Evolutionary conservation across 2,329 filamentous ascomycete species (phyloP).

Genomic region (Seiridium unicorne): DNA sequence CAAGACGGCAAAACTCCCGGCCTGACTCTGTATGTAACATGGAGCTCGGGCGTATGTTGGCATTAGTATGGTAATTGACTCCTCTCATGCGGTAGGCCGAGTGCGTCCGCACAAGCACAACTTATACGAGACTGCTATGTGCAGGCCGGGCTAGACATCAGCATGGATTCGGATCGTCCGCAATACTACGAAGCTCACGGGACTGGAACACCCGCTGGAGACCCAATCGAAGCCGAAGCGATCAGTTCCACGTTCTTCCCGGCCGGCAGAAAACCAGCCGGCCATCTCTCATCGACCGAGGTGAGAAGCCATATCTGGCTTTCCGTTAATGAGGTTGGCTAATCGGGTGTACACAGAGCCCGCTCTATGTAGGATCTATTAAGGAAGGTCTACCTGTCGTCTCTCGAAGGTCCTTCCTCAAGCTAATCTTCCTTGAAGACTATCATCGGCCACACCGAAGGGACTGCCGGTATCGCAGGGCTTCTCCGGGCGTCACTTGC

Average conservation of each 20-base stretch:
- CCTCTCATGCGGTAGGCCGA: too few species aligned
- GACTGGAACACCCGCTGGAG: conserved; percentile 16
- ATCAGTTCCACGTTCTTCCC: too few species aligned
- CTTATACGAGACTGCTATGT: conserved; percentile 29
- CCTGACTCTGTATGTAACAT: conserved; percentile 33
- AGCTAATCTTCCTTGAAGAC: conserved; percentile 9
- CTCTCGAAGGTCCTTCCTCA: conserved; percentile 9
- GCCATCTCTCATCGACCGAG: too few species aligned
- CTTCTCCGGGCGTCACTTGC: conserved; percentile 10
- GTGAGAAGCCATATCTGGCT: too few species aligned
- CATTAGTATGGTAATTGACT: too few species aligned
- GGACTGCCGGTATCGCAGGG: conserved; percentile 12
- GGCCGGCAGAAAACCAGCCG: too few species aligned
- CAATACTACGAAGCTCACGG: conserved; percentile 26
- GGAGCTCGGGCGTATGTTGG: too few species aligned
- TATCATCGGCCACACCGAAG: conserved; percentile 12
- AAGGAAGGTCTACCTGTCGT: too few species aligned
- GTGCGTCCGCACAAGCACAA: conserved; percentile 27
- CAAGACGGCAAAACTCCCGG: conserved; percentile 36
- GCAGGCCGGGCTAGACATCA: conserved; percentile 23
- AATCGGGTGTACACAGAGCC: too few species aligned
- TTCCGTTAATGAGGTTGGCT: too few species aligned
- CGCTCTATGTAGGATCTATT: too few species aligned
- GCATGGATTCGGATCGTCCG: conserved; percentile 7
- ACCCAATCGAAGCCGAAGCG: too few species aligned